A percentile compares a stretch with the other conserved stretches of the same genome.
These are phyloP conservation scores for Sphagnum contortum DNA, from an alignment of 225 moss, liverwort and hornwort species.

Conservation along the genomic window DNA sequence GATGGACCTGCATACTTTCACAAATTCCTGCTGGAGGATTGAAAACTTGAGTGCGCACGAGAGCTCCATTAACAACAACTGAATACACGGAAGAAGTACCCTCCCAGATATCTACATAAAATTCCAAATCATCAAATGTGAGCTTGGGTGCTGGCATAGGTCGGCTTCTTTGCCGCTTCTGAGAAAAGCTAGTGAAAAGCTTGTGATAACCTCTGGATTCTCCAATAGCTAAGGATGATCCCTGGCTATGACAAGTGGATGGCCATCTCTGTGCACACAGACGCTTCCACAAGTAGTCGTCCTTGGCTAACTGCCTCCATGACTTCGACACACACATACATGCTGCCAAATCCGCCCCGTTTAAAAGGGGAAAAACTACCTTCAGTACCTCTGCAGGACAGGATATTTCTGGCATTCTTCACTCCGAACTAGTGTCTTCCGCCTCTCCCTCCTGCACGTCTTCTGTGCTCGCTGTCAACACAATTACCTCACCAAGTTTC, in stretches of 20 bases:
- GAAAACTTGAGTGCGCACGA: conserved; percentile 44
- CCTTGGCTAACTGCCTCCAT: conserved; percentile 69
- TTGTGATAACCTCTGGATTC: conserved; percentile 62
- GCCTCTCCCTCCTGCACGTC: no score
- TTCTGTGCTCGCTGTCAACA: no score
- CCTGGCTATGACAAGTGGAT: conserved; percentile 53
- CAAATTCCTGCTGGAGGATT: conserved; percentile 56
- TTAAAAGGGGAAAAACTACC: conserved; percentile 62
- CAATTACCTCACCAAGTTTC: no score
- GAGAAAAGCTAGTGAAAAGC: conserved; percentile 56
- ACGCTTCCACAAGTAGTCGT: conserved; percentile 84
- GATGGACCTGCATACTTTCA: conserved; percentile 64
- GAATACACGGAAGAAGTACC: conserved; percentile 57
- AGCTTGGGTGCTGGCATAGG: conserved; percentile 67
- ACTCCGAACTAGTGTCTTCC: no score
- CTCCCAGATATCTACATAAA: conserved; percentile 85
- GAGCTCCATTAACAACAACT: conserved; percentile 59
- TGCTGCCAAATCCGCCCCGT: conserved; percentile 61
- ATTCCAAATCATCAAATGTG: conserved; percentile 71
- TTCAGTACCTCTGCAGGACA: conserved; percentile 70
- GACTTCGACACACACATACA: conserved; percentile 88
- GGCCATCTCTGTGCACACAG: conserved; percentile 85
- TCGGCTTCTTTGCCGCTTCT: conserved; percentile 26
- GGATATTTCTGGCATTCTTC: conserved; percentile 31
- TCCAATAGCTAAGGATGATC: conserved; percentile 32